These are phyloP conservation scores for Crepidotus variabilis DNA, from an alignment of 768 basidiomycete species.

Conservation along the genomic window DNA sequence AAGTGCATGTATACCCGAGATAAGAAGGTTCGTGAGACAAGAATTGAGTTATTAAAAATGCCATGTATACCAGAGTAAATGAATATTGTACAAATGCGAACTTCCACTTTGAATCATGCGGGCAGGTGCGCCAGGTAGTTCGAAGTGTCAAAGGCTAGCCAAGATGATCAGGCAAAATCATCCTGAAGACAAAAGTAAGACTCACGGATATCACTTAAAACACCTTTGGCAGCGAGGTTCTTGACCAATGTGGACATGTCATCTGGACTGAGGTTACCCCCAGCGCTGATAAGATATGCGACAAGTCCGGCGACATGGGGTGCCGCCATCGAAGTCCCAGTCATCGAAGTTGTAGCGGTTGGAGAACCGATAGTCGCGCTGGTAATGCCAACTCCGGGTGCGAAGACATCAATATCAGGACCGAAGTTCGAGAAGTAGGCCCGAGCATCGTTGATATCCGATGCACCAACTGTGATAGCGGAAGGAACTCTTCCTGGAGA, in stretches of 20 bases:
- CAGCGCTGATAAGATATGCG: constrained; percentile 11
- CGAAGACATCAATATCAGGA: neutral
- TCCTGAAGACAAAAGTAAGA: neutral
- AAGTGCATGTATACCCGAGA: no score
- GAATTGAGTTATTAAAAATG: no score
- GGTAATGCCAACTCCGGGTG: constrained; percentile 16
- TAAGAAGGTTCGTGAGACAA: no score
- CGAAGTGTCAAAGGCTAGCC: neutral
- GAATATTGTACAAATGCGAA: no score
- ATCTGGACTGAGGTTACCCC: constrained; percentile 2
- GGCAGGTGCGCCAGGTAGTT: neutral
- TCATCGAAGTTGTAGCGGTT: constrained; percentile 15
- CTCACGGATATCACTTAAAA: neutral
- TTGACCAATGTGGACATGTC: constrained; percentile 4
- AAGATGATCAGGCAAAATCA: neutral
- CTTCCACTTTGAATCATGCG: neutral
- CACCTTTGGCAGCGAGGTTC: neutral
- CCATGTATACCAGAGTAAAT: no score
- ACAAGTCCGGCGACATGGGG: constrained; percentile 17
- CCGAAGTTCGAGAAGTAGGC: constrained; percentile 5
- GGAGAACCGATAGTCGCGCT: constrained; percentile 22
- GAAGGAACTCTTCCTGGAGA: constrained; percentile 25
- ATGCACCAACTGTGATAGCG: constrained; percentile 1
- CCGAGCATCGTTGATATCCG: neutral
- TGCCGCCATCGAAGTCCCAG: constrained; percentile 9